Conservation (phyloP, 2,329 filamentous ascomycete species). For the Diaporthe aspalathi region DNA sequence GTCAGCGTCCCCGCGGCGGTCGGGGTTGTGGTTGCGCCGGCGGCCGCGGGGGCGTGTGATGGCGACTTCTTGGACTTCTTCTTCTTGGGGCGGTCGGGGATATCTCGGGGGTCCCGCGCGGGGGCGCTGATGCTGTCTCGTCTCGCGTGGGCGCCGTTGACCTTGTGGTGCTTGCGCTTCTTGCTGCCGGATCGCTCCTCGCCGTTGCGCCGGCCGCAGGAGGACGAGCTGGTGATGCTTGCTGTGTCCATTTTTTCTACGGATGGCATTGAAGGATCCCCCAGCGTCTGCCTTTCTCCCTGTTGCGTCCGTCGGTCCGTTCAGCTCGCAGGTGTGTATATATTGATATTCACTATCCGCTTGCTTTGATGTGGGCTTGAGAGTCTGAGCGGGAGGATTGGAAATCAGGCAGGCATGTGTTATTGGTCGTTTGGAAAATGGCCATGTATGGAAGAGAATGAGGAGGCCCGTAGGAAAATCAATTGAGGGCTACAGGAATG, state of each 20-base stretch:
- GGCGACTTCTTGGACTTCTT: slow-evolving; percentile 34
- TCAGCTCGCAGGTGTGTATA: not conserved
- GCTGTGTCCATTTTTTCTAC: slow-evolving; percentile 35
- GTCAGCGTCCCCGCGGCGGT: slow-evolving; percentile 44
- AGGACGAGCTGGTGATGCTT: slow-evolving; percentile 36
- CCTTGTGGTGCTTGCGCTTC: slow-evolving; percentile 42
- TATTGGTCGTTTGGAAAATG: slow-evolving; percentile 3
- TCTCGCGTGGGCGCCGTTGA: slow-evolving; percentile 50
- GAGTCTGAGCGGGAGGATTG: not conserved
- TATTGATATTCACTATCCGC: not conserved
- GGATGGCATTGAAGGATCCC: not conserved
- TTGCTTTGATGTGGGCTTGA: slow-evolving; percentile 1
- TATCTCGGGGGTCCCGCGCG: slow-evolving; percentile 70
- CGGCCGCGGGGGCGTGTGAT: slow-evolving; percentile 28
- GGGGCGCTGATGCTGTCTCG: slow-evolving; percentile 69
- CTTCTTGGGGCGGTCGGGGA: slow-evolving; percentile 53
- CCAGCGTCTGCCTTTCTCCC: not conserved
- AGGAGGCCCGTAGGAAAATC: not conserved
- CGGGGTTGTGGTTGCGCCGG: not conserved
- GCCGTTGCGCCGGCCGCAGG: slow-evolving; percentile 34
- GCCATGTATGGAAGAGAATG: not conserved
- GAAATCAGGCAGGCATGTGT: slow-evolving; percentile 13
- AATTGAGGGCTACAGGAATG: slow-evolving; percentile 17
- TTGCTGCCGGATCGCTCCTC: slow-evolving; percentile 36
- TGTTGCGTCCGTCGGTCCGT: not conserved